Evolutionary conservation across 805 yeast genomes (phyloP), one percentile per base, ranked within the genome.

Genomic region (Starmerella bacillaris): DNA sequence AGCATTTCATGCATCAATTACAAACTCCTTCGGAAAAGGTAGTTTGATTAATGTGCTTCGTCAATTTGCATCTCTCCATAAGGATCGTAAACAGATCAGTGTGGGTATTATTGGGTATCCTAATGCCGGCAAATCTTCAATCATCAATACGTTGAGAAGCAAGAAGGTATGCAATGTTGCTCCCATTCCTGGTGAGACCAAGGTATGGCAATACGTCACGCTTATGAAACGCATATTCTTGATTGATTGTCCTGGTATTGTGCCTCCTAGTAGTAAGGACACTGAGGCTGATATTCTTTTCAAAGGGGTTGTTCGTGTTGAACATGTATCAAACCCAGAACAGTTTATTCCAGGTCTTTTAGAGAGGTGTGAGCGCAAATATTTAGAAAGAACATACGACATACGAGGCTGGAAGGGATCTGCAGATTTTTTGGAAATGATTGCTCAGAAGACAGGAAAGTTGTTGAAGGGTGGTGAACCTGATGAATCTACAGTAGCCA

Each of bases 161-260:
- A 89, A 89, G 69, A 89, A 86, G 61, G 98, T 86, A 31, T 89
- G 96, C 62, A 74, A 68, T 30, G 96, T 86, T 32, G 98, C 98
- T 2, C 98, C 98, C 32, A 83, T 86, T 50, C 98, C 98, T 21
- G 98, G 98, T 56, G 98, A 86, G 56, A 86, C 98, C 24, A 86
- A 86, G 59, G 95, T 86, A 30, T 86, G 98, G 98, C 98, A 86
- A 64, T 86, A 86, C 62, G 84, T 86, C 50, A 84, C 98, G 3
- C 65, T 86, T 49, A 86, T 89, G 95, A 86, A 86, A 65, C 70
- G 86, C 46, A 86, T 86, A 35, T 86, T 84, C 59, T 63, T 86
- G 50, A 89, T 86, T 51, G 98, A 86, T 60, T 89, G 98, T 65
- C 98, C 98, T 2, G 98, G 98, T 60, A 86, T 86, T 53, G 98